Evolutionary conservation across 306 rosid species (phyloP).

Genomic region (Vigna hirtella): DNA sequence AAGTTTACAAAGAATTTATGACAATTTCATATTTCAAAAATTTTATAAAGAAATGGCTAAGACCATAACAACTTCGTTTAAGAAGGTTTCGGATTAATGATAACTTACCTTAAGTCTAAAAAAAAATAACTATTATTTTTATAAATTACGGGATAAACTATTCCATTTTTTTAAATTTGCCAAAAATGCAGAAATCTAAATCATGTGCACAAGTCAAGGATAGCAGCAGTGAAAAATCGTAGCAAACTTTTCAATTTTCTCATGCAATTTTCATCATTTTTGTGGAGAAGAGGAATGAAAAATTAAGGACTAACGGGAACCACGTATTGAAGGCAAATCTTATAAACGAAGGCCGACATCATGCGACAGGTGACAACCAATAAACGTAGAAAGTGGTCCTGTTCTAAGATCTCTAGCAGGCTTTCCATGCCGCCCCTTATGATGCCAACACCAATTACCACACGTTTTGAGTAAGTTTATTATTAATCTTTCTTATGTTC

Average conservation of each 20-base stretch:
- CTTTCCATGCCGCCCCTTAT: constrained; percentile 57
- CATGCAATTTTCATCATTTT: neutral
- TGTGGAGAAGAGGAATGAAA: constrained; percentile 8
- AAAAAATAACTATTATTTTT: no score
- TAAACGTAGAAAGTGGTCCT: constrained; percentile 11
- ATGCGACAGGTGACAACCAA: constrained; percentile 32
- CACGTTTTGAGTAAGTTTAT: constrained; percentile 44
- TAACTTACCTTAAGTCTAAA: no score
- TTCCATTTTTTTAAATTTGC: no score
- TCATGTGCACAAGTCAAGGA: constrained; percentile 39
- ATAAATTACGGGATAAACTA: no score
- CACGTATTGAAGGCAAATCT: constrained; percentile 26
- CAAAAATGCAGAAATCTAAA: neutral
- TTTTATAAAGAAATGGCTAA: no score
- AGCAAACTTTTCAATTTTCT: constrained; percentile 19
- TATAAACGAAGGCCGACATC: constrained; percentile 26
- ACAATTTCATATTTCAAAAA: no score
- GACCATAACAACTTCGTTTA: no score
- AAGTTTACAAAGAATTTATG: no score
- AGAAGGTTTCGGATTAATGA: no score
- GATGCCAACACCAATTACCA: constrained; percentile 41
- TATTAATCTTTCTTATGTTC: constrained; percentile 24
- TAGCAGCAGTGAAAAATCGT: constrained; percentile 37
- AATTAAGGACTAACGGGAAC: constrained; percentile 35
- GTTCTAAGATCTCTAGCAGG: constrained; percentile 48